Percentiles rank a stretch among this genome's conserved stretches.
Evolutionary conservation across 306 rosid species (phyloP).

Genomic region (Pueraria montana): DNA sequence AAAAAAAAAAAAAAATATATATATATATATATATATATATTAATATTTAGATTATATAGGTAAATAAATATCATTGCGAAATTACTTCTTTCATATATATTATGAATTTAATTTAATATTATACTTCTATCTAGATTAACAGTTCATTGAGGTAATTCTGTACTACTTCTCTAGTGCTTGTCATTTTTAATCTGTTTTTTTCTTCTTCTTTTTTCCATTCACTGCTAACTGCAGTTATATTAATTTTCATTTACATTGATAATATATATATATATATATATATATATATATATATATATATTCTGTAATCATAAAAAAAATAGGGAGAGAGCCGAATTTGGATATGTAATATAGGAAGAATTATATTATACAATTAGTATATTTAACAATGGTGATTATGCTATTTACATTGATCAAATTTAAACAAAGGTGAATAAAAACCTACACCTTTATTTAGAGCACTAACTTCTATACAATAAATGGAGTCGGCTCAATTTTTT

Average conservation of each 20-base stretch:
- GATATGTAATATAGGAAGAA: slow-evolving; percentile 5
- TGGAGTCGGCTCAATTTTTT: background rate
- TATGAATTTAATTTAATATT: background rate
- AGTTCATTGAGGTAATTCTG: slow-evolving; percentile 14
- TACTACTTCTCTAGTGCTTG: background rate
- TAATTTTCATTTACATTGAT: background rate
- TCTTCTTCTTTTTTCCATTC: background rate
- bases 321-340: slow-evolving; percentile 23
- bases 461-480: slow-evolving; percentile 45
- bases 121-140: background rate
- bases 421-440: slow-evolving; percentile 53
- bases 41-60: no score
- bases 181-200: background rate
- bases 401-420: slow-evolving; percentile 8
- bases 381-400: slow-evolving; percentile 23
- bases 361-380: slow-evolving; percentile 7
- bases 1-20: no score
- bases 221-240: background rate
- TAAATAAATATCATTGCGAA: no score
- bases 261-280: no score
- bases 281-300: no score
- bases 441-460: slow-evolving; percentile 47
- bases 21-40: no score
- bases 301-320: background rate
- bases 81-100: background rate